Evolutionary conservation across 768 basidiomycete species (phyloP), one percentile per base, ranked within the genome.

Genomic region (Coprinellus aureogranulatus): DNA sequence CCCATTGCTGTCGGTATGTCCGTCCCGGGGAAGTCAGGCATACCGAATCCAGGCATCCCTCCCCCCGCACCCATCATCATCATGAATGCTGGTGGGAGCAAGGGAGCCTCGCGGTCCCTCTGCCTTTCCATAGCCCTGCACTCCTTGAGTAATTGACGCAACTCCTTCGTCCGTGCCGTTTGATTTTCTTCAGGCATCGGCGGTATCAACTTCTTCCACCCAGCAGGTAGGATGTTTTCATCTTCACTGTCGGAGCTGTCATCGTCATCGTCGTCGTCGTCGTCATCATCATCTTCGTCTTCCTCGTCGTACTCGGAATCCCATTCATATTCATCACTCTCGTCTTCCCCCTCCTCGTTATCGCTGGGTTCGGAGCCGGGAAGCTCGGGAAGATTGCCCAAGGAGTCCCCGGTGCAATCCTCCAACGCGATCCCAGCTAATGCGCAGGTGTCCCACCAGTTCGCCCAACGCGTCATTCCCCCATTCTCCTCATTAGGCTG

Each of bases 361-460:
- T 67, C 72, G 0, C 69, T 67, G 12, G 72, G 68, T 2, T 63
- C 66, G 1, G 64, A 67, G 1, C 62, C 67, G 11, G 72, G 75
- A 42, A 72, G 71, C 39, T 69, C 63, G 8, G 80, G 81, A 26
- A 82, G 63, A 1, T 72, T 75, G 0, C 90, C 90, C 37, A 92
- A 70, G 52, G 75, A 62, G 12, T 74, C 81, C 0, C 88, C 89
- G 0, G 90, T 90, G 64, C 89, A 91, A 67, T 92, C 90, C 70
- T 92, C 89, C 50, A 92, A 66, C 42, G 85, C 69, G 4, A 90
- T 71, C 0, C 81, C 78, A 66, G 80, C 74, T 20, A 62, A 59
- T 0, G 71, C 60, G 60, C 82, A 87, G 62, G 70, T 74, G 14
- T 75, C 76, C 81, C 84, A 88, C 90, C 90, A 91, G 47, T 77